These are phyloP conservation scores for Vinca minor DNA, from an alignment of 257 asterid genomes.

Conservation along the genomic window DNA sequence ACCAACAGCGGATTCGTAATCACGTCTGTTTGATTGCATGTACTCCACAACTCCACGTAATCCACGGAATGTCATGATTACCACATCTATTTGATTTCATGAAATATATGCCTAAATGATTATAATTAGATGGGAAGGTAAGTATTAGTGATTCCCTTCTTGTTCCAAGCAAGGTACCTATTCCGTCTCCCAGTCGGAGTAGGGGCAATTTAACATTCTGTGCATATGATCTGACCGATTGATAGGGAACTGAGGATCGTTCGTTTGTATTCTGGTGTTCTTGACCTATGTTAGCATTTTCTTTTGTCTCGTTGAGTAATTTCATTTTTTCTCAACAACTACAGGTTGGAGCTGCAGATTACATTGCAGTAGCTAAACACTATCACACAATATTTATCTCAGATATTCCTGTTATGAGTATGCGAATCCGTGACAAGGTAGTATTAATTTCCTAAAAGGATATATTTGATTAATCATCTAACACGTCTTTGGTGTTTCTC, in stretches of 20 bases:
- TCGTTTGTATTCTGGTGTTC: no score
- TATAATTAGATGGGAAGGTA: no score
- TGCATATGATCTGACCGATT: no score
- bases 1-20: not conserved
- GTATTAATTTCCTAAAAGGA: not conserved
- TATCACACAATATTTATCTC: slow-evolving; percentile 84
- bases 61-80: no score
- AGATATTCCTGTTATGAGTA: slow-evolving; percentile 87
- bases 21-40: not conserved
- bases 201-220: no score
- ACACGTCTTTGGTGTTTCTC: not conserved
- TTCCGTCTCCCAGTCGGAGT: no score
- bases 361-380: slow-evolving; percentile 70
- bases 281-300: not conserved
- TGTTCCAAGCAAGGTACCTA: no score
- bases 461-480: not conserved
- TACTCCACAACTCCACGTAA: no score
- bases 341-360: slow-evolving; percentile 98
- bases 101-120: no score
- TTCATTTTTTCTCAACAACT: slow-evolving; percentile 13
- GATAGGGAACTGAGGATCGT: no score
- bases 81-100: no score
- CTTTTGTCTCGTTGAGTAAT: not conserved
- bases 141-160: no score
- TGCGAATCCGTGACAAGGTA: slow-evolving; percentile 98